These are phyloP conservation scores for Scytalidium lignicola DNA, from an alignment of 2,329 filamentous ascomycete genomes.

Conservation along the genomic window DNA sequence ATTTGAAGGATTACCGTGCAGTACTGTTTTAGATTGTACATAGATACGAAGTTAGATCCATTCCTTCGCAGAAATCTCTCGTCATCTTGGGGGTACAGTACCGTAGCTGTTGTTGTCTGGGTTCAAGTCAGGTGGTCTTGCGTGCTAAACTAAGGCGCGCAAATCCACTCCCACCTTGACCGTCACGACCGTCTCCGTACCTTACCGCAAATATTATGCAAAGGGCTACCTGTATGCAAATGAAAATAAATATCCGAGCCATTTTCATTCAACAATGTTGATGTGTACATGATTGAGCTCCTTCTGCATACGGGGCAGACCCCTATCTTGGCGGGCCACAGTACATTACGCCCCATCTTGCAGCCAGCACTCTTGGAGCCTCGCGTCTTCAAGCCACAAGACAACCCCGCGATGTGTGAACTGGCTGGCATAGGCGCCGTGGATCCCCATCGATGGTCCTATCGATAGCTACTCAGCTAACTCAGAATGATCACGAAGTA, in stretches of 20 bases:
- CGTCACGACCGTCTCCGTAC: too few relatives aligned
- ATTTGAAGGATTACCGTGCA: too few relatives aligned
- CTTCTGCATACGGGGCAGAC: neutral
- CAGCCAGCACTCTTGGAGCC: too few relatives aligned
- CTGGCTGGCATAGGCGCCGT: neutral
- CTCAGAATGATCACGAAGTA: neutral
- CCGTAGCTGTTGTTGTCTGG: too few relatives aligned
- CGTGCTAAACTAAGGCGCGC: too few relatives aligned
- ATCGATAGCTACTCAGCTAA: neutral
- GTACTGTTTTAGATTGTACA: too few relatives aligned
- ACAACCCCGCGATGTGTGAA: neutral
- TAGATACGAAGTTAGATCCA: too few relatives aligned
- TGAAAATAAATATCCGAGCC: neutral
- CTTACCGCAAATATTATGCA: neutral
- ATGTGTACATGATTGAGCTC: neutral
- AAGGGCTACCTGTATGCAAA: neutral
- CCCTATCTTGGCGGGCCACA: neutral
- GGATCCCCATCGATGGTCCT: neutral
- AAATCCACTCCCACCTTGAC: too few relatives aligned
- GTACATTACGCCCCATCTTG: too few relatives aligned
- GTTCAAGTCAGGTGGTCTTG: too few relatives aligned
- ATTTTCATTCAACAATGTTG: neutral
- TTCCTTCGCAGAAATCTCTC: too few relatives aligned
- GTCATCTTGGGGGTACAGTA: too few relatives aligned
- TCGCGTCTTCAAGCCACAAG: neutral